A percentile compares a stretch with the other conserved stretches of the same genome.
Conservation (phyloP, 2,329 filamentous ascomycete species). For the Fusarium buxicola region DNA sequence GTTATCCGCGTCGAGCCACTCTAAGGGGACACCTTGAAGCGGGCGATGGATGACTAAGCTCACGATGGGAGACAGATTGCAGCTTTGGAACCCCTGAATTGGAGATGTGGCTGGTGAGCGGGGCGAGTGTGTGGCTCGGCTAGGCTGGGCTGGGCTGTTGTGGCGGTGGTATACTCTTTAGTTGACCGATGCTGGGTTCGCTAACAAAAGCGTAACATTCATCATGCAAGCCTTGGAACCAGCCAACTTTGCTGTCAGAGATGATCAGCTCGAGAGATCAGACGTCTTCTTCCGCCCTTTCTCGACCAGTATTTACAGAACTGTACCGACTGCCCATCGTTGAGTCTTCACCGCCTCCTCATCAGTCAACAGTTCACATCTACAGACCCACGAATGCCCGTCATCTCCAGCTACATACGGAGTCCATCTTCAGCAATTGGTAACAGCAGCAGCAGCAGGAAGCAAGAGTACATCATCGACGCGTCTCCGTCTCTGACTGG, state of each 20-base stretch:
- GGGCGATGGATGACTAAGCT: constrained; percentile 40
- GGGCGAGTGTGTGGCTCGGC: constrained; percentile 11
- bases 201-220: constrained; percentile 26
- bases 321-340: neutral
- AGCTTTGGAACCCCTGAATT: constrained; percentile 39
- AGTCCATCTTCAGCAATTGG: constrained; percentile 15
- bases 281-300: neutral
- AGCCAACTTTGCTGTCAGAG: constrained; percentile 24
- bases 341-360: neutral
- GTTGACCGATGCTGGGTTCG: constrained; percentile 29
- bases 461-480: constrained; percentile 21
- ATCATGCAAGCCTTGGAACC: constrained; percentile 23
- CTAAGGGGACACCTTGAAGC: constrained; percentile 43
- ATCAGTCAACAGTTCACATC: neutral
- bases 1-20: constrained; percentile 43
- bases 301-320: neutral
- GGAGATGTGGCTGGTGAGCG: constrained; percentile 31
- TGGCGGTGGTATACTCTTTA: constrained; percentile 8
- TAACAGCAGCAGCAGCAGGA: constrained; percentile 10
- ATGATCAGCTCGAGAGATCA: constrained; percentile 15
- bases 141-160: neutral
- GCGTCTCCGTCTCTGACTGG: constrained; percentile 31
- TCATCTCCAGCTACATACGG: constrained; percentile 1
- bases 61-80: constrained; percentile 43
- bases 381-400: neutral